Evolutionary conservation across 2,329 filamentous ascomycete genomes (phyloP).

Genomic region (Pestalotiopsis sp.): DNA sequence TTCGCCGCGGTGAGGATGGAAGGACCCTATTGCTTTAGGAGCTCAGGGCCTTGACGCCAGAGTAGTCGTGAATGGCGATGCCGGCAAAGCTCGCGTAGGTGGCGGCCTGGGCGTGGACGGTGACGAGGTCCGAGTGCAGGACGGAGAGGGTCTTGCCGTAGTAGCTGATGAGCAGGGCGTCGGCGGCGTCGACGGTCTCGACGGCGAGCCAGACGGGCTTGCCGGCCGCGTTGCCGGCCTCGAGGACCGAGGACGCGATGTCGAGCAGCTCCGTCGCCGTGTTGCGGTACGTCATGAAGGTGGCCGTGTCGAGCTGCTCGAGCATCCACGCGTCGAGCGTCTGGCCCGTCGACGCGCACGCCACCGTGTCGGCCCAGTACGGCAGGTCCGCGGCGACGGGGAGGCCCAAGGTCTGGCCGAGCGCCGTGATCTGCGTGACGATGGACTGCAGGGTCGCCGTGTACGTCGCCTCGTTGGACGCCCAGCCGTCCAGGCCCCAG

Average conservation of each 20-base stretch:
- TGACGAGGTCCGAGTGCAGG: conserved; percentile 1
- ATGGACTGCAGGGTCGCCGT: background rate
- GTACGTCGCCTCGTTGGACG: conserved; percentile 4
- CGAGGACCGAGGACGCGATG: conserved; percentile 7
- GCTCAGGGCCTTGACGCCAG: background rate
- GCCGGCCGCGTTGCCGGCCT: conserved; percentile 10
- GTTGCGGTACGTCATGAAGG: conserved; percentile 15
- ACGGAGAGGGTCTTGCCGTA: background rate
- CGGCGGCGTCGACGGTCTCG: conserved; percentile 11
- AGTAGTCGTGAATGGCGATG: conserved; percentile 12
- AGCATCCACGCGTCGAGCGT: conserved; percentile 10
- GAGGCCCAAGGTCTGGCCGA: background rate
- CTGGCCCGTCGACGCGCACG: background rate
- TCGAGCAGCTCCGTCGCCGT: conserved; percentile 8
- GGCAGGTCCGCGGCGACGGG: conserved; percentile 12
- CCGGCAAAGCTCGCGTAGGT: conserved; percentile 7
- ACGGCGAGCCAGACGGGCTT: conserved; percentile 14
- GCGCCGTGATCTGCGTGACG: background rate
- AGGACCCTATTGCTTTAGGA: background rate
- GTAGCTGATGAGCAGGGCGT: conserved; percentile 12
- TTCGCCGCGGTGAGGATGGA: background rate
- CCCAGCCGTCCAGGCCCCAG: conserved; percentile 10
- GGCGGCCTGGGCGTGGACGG: background rate
- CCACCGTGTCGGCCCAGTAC: conserved; percentile 11
- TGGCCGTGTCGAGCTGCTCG: conserved; percentile 8